A percentile compares a stretch with the other conserved stretches of the same genome.
These are phyloP conservation scores for Cercophora newfieldiana DNA, from an alignment of 495 filamentous ascomycete species.

Conservation along the genomic window DNA sequence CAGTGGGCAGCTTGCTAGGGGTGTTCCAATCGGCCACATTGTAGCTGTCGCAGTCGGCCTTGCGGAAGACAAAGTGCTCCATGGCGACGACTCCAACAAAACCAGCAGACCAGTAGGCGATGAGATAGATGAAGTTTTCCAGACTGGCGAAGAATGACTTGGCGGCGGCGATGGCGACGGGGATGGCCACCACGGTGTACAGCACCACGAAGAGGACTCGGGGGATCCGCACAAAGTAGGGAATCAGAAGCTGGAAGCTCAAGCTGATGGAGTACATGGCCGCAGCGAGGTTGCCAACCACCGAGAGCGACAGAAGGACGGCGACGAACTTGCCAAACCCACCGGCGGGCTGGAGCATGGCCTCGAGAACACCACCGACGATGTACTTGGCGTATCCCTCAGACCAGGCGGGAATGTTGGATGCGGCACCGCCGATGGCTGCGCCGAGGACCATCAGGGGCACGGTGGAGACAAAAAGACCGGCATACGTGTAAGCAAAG, in stretches of 20 bases:
- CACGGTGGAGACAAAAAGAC: conserved; percentile 44
- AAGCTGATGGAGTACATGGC: conserved; percentile 49
- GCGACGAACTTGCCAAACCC: conserved; percentile 54
- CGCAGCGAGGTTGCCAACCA: conserved; percentile 47
- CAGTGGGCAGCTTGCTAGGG: conserved; percentile 43
- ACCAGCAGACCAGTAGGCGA: conserved; percentile 52
- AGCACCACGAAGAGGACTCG: conserved; percentile 49
- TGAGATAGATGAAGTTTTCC: conserved; percentile 51
- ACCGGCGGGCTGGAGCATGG: conserved; percentile 47
- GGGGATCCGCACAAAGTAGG: conserved; percentile 44
- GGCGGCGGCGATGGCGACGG: conserved; percentile 48
- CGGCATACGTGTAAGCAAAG: conserved; percentile 41
- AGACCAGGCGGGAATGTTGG: conserved; percentile 39
- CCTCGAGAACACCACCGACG: conserved; percentile 51
- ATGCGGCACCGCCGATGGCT: conserved; percentile 48
- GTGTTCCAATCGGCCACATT: conserved; percentile 47
- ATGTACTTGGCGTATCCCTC: conserved; percentile 42
- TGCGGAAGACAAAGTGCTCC: conserved; percentile 50
- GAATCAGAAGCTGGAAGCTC: conserved; percentile 51
- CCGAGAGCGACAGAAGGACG: conserved; percentile 48
- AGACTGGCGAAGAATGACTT: conserved; percentile 48
- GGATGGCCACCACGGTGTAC: conserved; percentile 48
- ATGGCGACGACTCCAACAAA: conserved; percentile 45
- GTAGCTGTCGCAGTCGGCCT: conserved; percentile 33
- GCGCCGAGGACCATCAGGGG: conserved; percentile 53